These are phyloP conservation scores for Schizochytrium sp. DNA, from an alignment of 108 stramenopile species.

Conservation along the genomic window DNA sequence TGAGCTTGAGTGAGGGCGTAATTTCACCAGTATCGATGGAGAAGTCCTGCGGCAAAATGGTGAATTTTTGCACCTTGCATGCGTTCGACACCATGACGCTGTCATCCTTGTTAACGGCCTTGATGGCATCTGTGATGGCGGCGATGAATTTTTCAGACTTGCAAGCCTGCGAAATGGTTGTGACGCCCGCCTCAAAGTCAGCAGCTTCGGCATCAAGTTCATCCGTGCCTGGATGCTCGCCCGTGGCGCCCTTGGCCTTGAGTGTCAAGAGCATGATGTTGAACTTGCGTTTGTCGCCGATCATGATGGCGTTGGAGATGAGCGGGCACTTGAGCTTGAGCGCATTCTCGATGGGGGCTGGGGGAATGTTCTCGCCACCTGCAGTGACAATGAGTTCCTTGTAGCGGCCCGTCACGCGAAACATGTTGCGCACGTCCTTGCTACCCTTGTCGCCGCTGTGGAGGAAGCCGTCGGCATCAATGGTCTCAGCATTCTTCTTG, in stretches of 20 bases:
- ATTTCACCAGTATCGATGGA: constrained; percentile 59
- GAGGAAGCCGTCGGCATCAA: constrained; percentile 58
- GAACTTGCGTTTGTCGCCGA: constrained; percentile 53
- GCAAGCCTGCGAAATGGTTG: background rate
- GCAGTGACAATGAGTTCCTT: constrained; percentile 46
- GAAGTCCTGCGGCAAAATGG: constrained; percentile 51
- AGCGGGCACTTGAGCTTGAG: constrained; percentile 37
- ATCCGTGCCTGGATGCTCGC: background rate
- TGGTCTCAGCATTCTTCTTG: constrained; percentile 54
- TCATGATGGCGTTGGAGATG: constrained; percentile 44
- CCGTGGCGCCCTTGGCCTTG: constrained; percentile 20
- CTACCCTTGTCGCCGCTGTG: constrained; percentile 53
- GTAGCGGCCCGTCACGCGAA: constrained; percentile 31
- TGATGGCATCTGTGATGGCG: background rate
- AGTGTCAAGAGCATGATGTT: constrained; percentile 39
- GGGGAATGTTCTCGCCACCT: constrained; percentile 51
- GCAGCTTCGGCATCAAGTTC: background rate
- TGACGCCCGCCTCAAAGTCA: background rate
- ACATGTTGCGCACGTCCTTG: constrained; percentile 9
- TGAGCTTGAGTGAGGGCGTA: constrained; percentile 69
- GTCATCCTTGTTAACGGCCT: background rate
- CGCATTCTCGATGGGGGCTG: constrained; percentile 50
- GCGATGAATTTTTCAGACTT: background rate
- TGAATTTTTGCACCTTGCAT: constrained; percentile 42
- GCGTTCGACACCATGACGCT: constrained; percentile 50